Evolutionary conservation across 108 stramenopile genomes (phyloP), one percentile per base, ranked within the genome.

Genomic region (Cyclotella kingstonii): DNA sequence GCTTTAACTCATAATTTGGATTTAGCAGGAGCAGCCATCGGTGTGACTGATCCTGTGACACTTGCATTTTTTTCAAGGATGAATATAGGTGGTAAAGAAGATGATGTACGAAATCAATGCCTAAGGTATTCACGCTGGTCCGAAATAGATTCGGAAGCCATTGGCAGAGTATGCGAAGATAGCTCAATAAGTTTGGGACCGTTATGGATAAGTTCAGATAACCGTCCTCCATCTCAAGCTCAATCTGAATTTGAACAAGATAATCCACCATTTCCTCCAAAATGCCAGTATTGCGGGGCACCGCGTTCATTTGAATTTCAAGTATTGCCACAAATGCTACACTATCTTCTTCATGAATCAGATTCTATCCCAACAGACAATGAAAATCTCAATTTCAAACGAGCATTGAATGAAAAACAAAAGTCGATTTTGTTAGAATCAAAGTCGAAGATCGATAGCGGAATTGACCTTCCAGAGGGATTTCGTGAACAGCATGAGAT

Each of bases 281-380:
- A 44, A 27, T 93, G 91, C 60, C 60, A 68, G 34, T 77, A 77
- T 25, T 93, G 91, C 60, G 86, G 86, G 11, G 77, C 85, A 23
- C 43, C 58, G 15, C 81, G 91, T 1, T 63, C 69, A 22, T 93
- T 89, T 60, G 91, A 93, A 65, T 90, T 87, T 49, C 91, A 93
- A 66, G 75, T 93, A 59, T 73, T 93, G 84, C 91, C 91, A 1
- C 91, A 93, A 74, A 87, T 93, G 86, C 43, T 93, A 8, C 84
- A 86, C 54, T 85, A 78, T 50, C 66, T 93, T 31, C 54, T 80
- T 56, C 29, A 64, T 47, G 40, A 64, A 25, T 47, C 71, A 54
- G 34, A 59, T 19, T 19, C 59, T 21, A 53, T 53, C 22, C 4
- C 47, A 27, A 15, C 7, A 7, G 38, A 39, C 28, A 21, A 67